Base-by-base conservation (phyloP, 371 early-diverging fungal genomes). In the Apophysomyces ossiformis region DNA sequence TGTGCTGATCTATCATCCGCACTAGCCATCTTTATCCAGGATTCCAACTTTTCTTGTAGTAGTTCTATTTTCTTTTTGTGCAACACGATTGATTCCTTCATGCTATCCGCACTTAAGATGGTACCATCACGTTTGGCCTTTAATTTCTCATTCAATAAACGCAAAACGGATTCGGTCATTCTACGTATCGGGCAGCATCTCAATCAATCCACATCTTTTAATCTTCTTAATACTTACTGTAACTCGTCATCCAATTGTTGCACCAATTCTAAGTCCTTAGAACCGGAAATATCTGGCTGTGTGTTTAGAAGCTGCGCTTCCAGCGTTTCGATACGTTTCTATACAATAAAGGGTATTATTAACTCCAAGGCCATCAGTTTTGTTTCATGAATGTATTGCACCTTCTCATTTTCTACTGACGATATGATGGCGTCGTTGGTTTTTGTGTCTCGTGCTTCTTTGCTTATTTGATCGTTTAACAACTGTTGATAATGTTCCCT, bases 401-500 rank as follows among this genome's bases (percentile, higher is more conserved):
- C 78, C 57, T 76, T 72, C 70, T 74, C 58, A n/a, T 73, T 69
- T 43, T 76, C 75, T 1, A 73, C 75, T 57, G 72, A 67, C 0
- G 57, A 43, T 16, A 73, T 62, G 1, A 69, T 44, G 56, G 72
- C 68, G n/a, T 58, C 61, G 21, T 73, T 67, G 0, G 68, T 58
- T 6, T 65, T 66, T 47, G 66, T 64, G 6, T 73, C 75, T 7
- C 63, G 64, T 8, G 58, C 63, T 32, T 70, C 64, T 11, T 73
- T 65, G 5, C 66, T 67, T 15, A 61, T 71, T 5, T 64, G 58
- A 12, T 67, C 73, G 18, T 81, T 70, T 7, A 73, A 64, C 2
- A 39, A n/a, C 36, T 61, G 63, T 60, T 78, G 77, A 18, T 73
- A 66, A 9, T 73, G 67, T 57, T 78, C 81, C 41, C 96, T 89